These are phyloP conservation scores for Rhodofomes roseus DNA, from an alignment of 1,284 basidiomycete genomes.

Conservation along the genomic window DNA sequence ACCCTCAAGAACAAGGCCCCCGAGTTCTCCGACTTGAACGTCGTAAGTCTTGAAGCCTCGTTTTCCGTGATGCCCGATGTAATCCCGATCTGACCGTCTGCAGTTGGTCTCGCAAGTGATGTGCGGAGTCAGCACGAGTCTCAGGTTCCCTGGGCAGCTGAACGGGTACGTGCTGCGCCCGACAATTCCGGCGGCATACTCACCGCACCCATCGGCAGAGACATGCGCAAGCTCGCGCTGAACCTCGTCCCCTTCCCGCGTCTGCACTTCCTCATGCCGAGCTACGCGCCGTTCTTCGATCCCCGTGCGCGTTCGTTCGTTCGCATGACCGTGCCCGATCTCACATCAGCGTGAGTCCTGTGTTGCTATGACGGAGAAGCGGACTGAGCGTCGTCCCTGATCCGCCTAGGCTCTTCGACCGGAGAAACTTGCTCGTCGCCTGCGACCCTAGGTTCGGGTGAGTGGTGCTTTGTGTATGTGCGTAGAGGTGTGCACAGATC, in stretches of 20 bases:
- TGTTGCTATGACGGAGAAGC: background rate
- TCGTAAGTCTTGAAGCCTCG: slow-evolving; percentile 42
- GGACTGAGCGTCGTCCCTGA: background rate
- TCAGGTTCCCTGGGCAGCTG: slow-evolving; percentile 92
- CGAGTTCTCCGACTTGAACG: slow-evolving; percentile 75
- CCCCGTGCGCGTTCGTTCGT: slow-evolving; percentile 61
- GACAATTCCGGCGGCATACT: background rate
- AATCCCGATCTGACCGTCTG: slow-evolving; percentile 11
- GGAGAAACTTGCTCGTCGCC: slow-evolving; percentile 79
- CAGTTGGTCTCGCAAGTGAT: slow-evolving; percentile 82
- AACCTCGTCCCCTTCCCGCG: slow-evolving; percentile 94
- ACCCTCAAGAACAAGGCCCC: slow-evolving; percentile 75
- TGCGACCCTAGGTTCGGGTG: slow-evolving; percentile 79
- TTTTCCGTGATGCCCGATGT: slow-evolving; percentile 2
- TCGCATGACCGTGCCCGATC: slow-evolving; percentile 59
- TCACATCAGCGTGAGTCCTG: slow-evolving; percentile 57
- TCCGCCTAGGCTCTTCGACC: slow-evolving; percentile 67
- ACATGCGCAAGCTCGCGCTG: slow-evolving; percentile 90
- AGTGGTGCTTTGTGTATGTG: slow-evolving; percentile 19
- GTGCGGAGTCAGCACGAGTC: slow-evolving; percentile 86
- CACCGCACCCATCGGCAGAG: slow-evolving; percentile 42
- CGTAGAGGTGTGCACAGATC: background rate
- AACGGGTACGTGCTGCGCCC: slow-evolving; percentile 59
- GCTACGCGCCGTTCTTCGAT: slow-evolving; percentile 80
- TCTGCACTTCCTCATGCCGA: slow-evolving; percentile 90